Percentiles rank a stretch among this genome's conserved stretches.
These are phyloP conservation scores for Termitomyces sp. DNA, from an alignment of 768 basidiomycete species.

Conservation along the genomic window DNA sequence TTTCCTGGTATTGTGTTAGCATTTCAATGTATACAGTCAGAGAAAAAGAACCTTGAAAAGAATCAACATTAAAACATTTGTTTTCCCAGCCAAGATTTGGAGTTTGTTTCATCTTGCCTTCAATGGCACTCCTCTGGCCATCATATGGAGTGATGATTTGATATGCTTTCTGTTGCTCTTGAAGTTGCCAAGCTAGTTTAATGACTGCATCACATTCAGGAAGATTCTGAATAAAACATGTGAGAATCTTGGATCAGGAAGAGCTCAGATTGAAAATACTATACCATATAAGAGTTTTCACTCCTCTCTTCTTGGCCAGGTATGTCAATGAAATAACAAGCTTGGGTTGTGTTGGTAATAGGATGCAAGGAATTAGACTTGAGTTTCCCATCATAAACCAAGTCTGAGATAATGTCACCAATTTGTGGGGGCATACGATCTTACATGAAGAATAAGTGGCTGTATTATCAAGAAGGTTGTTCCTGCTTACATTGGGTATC, in stretches of 20 bases:
- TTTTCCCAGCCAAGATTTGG: slow-evolving; percentile 59
- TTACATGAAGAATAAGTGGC: slow-evolving; percentile 26
- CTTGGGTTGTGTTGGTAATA: slow-evolving; percentile 38
- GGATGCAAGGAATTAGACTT: slow-evolving; percentile 52
- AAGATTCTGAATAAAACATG: slow-evolving; percentile 47
- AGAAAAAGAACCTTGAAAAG: slow-evolving; percentile 66
- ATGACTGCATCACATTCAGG: slow-evolving; percentile 57
- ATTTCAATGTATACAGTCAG: background rate
- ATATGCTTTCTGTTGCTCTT: slow-evolving; percentile 47
- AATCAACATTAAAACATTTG: slow-evolving; percentile 82
- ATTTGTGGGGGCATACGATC: slow-evolving; percentile 86
- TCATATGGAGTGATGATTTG: slow-evolving; percentile 84
- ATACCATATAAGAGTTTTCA: slow-evolving; percentile 36
- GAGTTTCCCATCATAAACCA: slow-evolving; percentile 63
- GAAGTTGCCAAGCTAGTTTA: slow-evolving; percentile 55
- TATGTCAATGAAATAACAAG: slow-evolving; percentile 71
- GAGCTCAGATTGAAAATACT: slow-evolving; percentile 11
- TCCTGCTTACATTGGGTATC: slow-evolving; percentile 68
- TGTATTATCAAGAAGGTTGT: slow-evolving; percentile 8
- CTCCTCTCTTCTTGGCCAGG: slow-evolving; percentile 34
- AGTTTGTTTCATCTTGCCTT: slow-evolving; percentile 47
- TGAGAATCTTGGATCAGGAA: background rate
- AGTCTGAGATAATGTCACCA: slow-evolving; percentile 67
- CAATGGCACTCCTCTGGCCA: slow-evolving; percentile 61
- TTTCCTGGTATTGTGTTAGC: slow-evolving; percentile 51